These are phyloP conservation scores for Kluyveromyces wickerhamii DNA, from an alignment of 805 yeast species.

Conservation along the genomic window DNA sequence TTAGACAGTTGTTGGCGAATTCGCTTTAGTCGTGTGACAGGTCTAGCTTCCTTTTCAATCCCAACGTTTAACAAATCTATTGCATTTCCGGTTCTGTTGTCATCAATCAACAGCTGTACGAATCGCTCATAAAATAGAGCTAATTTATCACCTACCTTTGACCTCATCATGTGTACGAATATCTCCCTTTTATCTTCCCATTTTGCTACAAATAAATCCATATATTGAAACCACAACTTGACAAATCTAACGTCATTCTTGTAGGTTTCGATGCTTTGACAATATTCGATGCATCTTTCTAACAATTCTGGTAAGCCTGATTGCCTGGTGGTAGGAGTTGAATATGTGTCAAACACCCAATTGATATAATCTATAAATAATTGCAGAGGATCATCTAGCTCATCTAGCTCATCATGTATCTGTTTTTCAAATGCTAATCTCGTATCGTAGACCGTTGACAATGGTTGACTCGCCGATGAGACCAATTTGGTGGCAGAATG, in stretches of 20 bases:
- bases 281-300: conserved; percentile 64
- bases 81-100: conserved; percentile 13
- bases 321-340: conserved; percentile 51
- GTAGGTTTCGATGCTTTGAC: conserved; percentile 57
- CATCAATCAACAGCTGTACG: conserved; percentile 36
- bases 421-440: conserved; percentile 41
- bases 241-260: conserved; percentile 78
- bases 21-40: conserved; percentile 37
- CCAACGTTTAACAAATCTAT: conserved; percentile 16
- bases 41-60: conserved; percentile 56
- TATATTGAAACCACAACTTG: conserved; percentile 73
- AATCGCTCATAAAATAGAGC: conserved; percentile 75
- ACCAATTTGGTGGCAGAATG: conserved; percentile 56
- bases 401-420: conserved; percentile 42
- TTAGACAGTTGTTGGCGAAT: conserved; percentile 9
- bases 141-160: conserved; percentile 59
- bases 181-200: conserved; percentile 64
- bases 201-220: conserved; percentile 28
- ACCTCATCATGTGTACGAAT: conserved; percentile 60
- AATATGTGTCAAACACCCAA: conserved; percentile 61
- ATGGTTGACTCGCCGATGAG: conserved; percentile 29
- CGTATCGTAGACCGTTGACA: conserved; percentile 22
- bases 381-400: conserved; percentile 77
- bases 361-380: conserved; percentile 62
- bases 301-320: conserved; percentile 59